Base-by-base conservation (phyloP, 1,284 basidiomycete genomes). In the Fomes fomentarius region DNA sequence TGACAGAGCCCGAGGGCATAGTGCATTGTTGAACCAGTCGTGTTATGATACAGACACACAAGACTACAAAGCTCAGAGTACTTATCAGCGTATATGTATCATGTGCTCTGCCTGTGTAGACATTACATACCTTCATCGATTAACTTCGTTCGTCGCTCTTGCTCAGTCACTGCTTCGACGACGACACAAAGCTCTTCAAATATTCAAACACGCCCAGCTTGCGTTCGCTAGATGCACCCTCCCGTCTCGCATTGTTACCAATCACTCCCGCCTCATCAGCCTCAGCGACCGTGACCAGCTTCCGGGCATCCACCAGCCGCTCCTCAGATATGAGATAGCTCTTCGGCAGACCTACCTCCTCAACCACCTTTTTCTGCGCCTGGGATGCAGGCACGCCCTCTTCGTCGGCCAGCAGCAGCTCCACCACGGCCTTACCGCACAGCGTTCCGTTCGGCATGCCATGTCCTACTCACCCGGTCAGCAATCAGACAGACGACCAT, bases 401-500 rank as follows among this genome's bases (percentile, higher is more conserved):
- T 33, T 50, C 49, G 9, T 43, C 49, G 6, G 19, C 49, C 4
- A 50, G 41, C 31, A 44, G n/a, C 5, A 50, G 30, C n/a, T 43
- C 21, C 3, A 50, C 41, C 40, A 44, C 31, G 6, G 49, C 49
- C 33, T 50, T 50, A 15, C 49, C 49, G 21, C 49, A 50, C 22
- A 50, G 49, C 12, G 49, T 44, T 15, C 31, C 39, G 25, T 50
- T 50, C 15, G 49, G 49, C 49, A 50, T 50, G 10, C 49, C 49
- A 25, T 50, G 49, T 2, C 49, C 49, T 50, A n/a, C 12, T 19
- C 28, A 17, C 30, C 39, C 33, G 33, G 31, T 26, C 17, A 40
- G 22, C 30, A 34, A 19, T 5, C 6, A 15, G 12, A 21, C 3
- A 1, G 21, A 22, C 4, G 14, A 6, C 40, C 7, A 24, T 12